Evolutionary conservation across 2,329 filamentous ascomycete species (phyloP).

Genomic region (Cyclaneusma minus): DNA sequence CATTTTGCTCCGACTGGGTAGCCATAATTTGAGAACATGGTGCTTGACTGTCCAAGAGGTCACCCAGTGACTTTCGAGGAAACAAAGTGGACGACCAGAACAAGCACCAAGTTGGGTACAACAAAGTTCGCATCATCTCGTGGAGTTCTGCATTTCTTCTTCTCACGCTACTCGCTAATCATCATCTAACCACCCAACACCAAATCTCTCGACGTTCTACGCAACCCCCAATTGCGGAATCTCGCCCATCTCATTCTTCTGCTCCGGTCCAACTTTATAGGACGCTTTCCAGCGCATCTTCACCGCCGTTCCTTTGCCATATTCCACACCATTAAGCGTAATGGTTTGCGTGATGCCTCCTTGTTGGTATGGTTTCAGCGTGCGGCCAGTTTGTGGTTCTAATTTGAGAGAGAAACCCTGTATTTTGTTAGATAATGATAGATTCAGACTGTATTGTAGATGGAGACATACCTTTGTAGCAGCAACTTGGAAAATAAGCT

Average conservation of each 20-base stretch:
- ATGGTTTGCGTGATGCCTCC: conserved; percentile 71
- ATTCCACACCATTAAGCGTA: conserved; percentile 58
- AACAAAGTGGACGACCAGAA: no score
- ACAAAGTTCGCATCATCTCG: no score
- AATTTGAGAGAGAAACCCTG: conserved; percentile 71
- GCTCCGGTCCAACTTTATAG: conserved; percentile 54
- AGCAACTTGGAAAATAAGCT: conserved; percentile 81
- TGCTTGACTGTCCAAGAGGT: no score
- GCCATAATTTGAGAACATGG: no score
- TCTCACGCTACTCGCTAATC: no score
- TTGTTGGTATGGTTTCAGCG: conserved; percentile 52
- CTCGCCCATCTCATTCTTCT: conserved; percentile 70
- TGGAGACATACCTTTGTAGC: conserved; percentile 63
- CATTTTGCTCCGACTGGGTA: no score
- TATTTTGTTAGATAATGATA: conserved; percentile 6
- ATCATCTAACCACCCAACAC: no score
- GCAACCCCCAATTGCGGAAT: conserved; percentile 65
- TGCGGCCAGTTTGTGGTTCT: conserved; percentile 70
- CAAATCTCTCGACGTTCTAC: no score
- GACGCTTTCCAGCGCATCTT: conserved; percentile 83
- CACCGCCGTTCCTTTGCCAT: conserved; percentile 54
- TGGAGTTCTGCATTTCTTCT: no score
- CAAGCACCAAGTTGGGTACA: no score
- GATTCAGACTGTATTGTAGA: conserved; percentile 1
- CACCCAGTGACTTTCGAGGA: no score